phyloP scores from a whole-genome alignment of 75 land plant species.

The Picea glauca region DNA sequence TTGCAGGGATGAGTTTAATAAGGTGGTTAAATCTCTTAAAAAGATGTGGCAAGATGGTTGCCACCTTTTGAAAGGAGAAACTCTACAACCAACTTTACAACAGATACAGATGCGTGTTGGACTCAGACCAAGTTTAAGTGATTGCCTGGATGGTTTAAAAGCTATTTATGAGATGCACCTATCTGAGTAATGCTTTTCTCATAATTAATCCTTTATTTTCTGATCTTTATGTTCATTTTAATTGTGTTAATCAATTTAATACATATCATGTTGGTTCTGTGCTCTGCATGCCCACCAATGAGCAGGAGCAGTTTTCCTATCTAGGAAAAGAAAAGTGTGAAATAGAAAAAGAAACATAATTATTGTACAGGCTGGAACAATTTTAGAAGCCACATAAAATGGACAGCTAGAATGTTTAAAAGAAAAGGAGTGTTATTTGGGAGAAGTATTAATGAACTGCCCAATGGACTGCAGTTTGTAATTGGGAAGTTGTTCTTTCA shows the following conservation, averaged over 20 bases:
- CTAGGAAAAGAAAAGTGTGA: background rate
- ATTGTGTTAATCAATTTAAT: background rate
- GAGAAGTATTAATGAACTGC: background rate
- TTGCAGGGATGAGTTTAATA: conserved; percentile 49
- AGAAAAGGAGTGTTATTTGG: background rate
- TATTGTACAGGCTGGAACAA: background rate
- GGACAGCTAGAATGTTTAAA: background rate
- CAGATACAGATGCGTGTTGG: conserved; percentile 66
- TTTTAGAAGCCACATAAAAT: background rate
- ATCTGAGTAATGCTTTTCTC: conserved; percentile 55
- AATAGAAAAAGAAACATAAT: background rate
- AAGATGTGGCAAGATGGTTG: conserved; percentile 52
- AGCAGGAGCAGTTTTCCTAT: too few species aligned
- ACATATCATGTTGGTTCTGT: background rate
- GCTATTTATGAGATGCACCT: conserved; percentile 60
- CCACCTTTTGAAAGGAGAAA: conserved; percentile 46
- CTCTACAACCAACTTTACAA: conserved; percentile 28
- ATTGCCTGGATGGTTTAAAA: conserved; percentile 66
- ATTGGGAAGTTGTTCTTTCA: background rate
- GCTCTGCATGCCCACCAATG: background rate
- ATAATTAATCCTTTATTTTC: background rate
- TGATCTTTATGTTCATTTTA: background rate
- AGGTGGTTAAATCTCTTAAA: conserved; percentile 37
- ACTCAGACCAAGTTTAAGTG: conserved; percentile 48
- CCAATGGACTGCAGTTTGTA: too few species aligned